phyloP scores from a whole-genome alignment of 257 asterid species.

The Plectranthus barbatus region DNA sequence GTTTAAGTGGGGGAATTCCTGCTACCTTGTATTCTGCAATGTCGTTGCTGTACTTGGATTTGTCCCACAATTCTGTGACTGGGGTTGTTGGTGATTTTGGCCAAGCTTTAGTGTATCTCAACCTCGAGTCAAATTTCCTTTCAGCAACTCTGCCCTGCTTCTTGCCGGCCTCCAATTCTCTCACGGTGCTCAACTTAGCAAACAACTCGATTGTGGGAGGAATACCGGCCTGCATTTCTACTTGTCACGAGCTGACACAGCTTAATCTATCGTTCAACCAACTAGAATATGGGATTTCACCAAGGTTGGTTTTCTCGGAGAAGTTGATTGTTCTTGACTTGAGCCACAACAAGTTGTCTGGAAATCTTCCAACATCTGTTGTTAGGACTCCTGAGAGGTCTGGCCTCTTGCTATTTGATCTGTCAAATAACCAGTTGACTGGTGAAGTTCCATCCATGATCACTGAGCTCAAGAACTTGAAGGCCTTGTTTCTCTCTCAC shows the following conservation, averaged over 20 bases:
- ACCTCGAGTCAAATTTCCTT: conserved; percentile 50
- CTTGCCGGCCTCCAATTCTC: conserved; percentile 39
- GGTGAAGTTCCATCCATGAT: conserved; percentile 60
- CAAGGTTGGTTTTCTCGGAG: conserved; percentile 66
- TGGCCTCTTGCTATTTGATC: conserved; percentile 59
- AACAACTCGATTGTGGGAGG: conserved; percentile 77
- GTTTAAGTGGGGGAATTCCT: conserved; percentile 54
- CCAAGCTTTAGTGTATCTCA: conserved; percentile 47
- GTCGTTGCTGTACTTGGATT: conserved; percentile 49
- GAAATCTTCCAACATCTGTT: conserved; percentile 52
- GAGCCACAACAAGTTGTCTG: conserved; percentile 71
- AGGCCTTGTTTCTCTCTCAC: conserved; percentile 72
- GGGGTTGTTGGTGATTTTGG: conserved; percentile 51
- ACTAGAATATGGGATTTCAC: conserved; percentile 69
- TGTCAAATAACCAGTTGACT: conserved; percentile 58
- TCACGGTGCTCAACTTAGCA: conserved; percentile 59
- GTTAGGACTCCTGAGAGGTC: conserved; percentile 53
- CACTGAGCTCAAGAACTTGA: conserved; percentile 74
- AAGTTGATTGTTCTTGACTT: conserved; percentile 53
- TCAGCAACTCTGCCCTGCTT: conserved; percentile 84
- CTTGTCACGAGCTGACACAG: conserved; percentile 38
- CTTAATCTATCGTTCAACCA: conserved; percentile 71
- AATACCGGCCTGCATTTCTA: conserved; percentile 71
- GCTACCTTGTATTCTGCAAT: conserved; percentile 32
- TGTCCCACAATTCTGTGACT: conserved; percentile 54